Conservation (phyloP, 2,329 filamentous ascomycete species). For the Fusarium fracticaudum region DNA sequence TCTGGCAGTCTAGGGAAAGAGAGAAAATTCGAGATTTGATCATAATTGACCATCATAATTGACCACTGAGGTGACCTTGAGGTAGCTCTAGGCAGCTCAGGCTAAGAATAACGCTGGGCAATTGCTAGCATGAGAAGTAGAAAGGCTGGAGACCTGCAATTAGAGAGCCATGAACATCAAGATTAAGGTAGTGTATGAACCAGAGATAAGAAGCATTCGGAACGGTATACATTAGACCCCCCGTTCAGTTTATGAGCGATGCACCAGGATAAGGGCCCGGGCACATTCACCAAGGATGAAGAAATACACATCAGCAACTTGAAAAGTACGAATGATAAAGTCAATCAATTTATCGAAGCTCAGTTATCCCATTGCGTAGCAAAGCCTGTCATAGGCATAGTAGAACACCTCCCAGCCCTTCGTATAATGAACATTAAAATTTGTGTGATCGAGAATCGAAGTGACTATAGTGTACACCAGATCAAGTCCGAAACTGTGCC, state of each 20-base stretch:
- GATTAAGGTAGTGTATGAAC: neutral
- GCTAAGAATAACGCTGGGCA: neutral
- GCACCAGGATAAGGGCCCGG: neutral
- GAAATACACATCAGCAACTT: neutral
- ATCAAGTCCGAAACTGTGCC: neutral
- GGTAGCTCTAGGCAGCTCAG: neutral
- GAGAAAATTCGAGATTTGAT: neutral
- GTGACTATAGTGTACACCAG: slow-evolving; percentile 14
- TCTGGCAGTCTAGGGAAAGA: neutral
- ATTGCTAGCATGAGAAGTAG: neutral
- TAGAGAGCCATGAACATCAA: neutral
- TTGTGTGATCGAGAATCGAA: slow-evolving; percentile 1
- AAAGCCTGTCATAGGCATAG: neutral
- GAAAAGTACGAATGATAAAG: neutral
- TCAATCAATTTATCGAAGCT: slow-evolving; percentile 10
- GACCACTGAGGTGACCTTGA: neutral
- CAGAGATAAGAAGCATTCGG: neutral
- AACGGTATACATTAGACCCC: too few relatives aligned
- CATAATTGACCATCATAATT: neutral
- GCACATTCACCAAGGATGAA: neutral
- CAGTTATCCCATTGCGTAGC: neutral
- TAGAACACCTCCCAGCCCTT: neutral
- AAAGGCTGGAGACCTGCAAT: neutral
- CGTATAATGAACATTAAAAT: slow-evolving; percentile 21
- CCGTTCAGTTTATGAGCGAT: neutral